These are phyloP conservation scores for Arabidopsis thaliana DNA, from an alignment of 345 rosid genomes.

Conservation along the genomic window TAIR10.1 NC_003071.7:14195001-14195500, in stretches of 20 bases:
- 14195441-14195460: slow-evolving; percentile 78
- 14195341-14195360: slow-evolving; percentile 82
- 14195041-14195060: not conserved
- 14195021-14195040: slow-evolving; percentile 17
- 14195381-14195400: slow-evolving; percentile 99
- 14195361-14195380: slow-evolving; percentile 93
- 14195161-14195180: slow-evolving; percentile 73
- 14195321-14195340: slow-evolving; percentile 41
- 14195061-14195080: slow-evolving; percentile 17
- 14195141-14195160: slow-evolving; percentile 81
- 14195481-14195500: slow-evolving; percentile 10
- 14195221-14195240: slow-evolving; percentile 67
- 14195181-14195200: slow-evolving; percentile 44
- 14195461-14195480: slow-evolving; percentile 50
- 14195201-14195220: slow-evolving; percentile 50
- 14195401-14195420: slow-evolving; percentile 86
- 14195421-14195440: slow-evolving; percentile 79
- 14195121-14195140: slow-evolving; percentile 92
- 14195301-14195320: slow-evolving; percentile 26
- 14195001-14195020: slow-evolving; percentile 5
- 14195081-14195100: slow-evolving; percentile 5
- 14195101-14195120: slow-evolving; percentile 68
- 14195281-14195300: slow-evolving; percentile 51
- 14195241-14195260: slow-evolving; percentile 72
- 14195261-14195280: slow-evolving; percentile 73